Conservation (phyloP, 2,329 filamentous ascomycete species). For the Sclerotiophoma versabilis region DNA sequence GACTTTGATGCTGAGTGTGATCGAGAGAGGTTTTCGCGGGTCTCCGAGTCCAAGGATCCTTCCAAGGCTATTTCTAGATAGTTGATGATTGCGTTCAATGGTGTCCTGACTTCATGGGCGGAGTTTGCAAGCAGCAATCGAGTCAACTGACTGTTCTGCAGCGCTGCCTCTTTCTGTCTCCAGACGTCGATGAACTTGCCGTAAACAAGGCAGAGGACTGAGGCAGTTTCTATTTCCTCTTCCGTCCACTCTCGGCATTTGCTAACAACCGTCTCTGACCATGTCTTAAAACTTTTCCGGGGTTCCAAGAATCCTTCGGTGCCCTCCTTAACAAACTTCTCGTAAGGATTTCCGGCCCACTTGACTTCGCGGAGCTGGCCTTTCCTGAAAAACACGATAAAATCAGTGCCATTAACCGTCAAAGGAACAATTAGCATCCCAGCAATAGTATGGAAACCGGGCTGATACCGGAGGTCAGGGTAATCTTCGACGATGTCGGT, state of each 20-base stretch:
- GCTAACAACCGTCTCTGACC: constrained; percentile 81
- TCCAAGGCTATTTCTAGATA: constrained; percentile 91
- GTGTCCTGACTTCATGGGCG: constrained; percentile 89
- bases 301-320: constrained; percentile 79
- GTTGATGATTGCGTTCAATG: constrained; percentile 92
- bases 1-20: constrained; percentile 93
- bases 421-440: constrained; percentile 84
- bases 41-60: constrained; percentile 79
- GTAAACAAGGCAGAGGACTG: constrained; percentile 86
- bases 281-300: constrained; percentile 78
- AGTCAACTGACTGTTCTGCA: constrained; percentile 83
- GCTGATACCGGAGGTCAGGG: constrained; percentile 78
- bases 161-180: constrained; percentile 84
- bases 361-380: constrained; percentile 78
- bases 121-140: constrained; percentile 83
- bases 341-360: constrained; percentile 87
- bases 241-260: constrained; percentile 89
- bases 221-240: constrained; percentile 87
- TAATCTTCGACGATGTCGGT: constrained; percentile 80
- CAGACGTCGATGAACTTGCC: constrained; percentile 91
- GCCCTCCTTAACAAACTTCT: constrained; percentile 76
- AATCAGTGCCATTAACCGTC: constrained; percentile 77
- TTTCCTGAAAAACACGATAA: constrained; percentile 89
- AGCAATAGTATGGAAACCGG: constrained; percentile 79
- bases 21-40: constrained; percentile 80